A percentile compares a stretch with the other conserved stretches of the same genome.
Conservation (phyloP, 164 flowering plant species). For the Cinnamomum chago region DNA sequence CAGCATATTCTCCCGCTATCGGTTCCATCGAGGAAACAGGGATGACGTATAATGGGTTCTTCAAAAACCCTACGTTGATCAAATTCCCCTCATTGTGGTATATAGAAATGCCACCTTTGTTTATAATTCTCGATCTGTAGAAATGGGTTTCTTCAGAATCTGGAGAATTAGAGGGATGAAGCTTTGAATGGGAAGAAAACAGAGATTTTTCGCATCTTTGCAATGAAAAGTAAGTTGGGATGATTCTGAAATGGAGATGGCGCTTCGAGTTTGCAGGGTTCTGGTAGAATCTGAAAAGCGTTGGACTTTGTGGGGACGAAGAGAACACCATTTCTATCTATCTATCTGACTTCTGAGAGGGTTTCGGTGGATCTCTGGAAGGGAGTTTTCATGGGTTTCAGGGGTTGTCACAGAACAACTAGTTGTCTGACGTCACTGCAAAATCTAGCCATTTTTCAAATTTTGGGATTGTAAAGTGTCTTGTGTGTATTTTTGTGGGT, state of each 20-base stretch:
- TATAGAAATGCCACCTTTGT: not conserved
- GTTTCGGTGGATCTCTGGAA: too few relatives aligned
- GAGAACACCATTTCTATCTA: not conserved
- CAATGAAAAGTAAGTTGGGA: not conserved
- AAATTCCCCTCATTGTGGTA: not conserved
- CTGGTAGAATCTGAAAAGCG: too few relatives aligned
- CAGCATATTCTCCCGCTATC: constrained; percentile 18
- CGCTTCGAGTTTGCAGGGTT: too few relatives aligned
- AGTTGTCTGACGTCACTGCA: too few relatives aligned
- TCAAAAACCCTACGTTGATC: not conserved
- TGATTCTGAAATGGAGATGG: not conserved
- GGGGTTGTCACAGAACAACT: too few relatives aligned
- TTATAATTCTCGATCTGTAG: not conserved
- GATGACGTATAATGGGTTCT: not conserved
- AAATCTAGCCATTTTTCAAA: too few relatives aligned
- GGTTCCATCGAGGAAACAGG: not conserved
- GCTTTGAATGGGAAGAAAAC: not conserved
- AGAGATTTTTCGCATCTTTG: not conserved
- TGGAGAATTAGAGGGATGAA: not conserved
- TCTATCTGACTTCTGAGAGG: too few relatives aligned
- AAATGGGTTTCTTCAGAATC: constrained; percentile 3
- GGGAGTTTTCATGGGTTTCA: too few relatives aligned
- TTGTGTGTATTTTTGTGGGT: too few relatives aligned
- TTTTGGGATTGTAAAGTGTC: too few relatives aligned
- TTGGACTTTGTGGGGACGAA: not conserved